These are phyloP conservation scores for Flaveria robusta DNA, from an alignment of 129 eudicot genomes.

Conservation along the genomic window DNA sequence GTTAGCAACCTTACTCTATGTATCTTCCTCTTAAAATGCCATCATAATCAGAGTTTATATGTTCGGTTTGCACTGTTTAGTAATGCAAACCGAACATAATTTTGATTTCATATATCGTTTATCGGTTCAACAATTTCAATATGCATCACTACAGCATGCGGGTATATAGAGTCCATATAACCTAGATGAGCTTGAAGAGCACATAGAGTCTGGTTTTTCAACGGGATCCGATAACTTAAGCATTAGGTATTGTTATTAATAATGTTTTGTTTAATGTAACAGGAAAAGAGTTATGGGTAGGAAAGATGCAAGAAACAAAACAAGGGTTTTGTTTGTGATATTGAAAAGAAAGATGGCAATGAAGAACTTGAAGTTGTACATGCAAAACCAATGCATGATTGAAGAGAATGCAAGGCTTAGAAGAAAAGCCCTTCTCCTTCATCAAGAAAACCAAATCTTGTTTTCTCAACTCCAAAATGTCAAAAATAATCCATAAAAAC, in stretches of 20 bases:
- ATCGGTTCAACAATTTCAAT: background rate
- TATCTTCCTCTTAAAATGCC: background rate
- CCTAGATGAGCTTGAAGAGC: background rate
- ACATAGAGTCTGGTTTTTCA: background rate
- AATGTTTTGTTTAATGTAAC: conserved; percentile 24
- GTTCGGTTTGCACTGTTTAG: conserved; percentile 2
- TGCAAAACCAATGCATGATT: conserved; percentile 60
- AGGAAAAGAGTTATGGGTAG: conserved; percentile 32
- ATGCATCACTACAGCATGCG: background rate
- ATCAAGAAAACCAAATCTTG: conserved; percentile 60
- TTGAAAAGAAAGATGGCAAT: conserved; percentile 49
- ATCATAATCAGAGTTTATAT: background rate
- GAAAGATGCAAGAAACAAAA: conserved; percentile 24
- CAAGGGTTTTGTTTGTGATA: conserved; percentile 34
- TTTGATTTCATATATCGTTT: background rate
- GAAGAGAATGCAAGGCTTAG: conserved; percentile 66
- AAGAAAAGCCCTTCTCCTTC: conserved; percentile 53
- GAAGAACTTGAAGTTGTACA: conserved; percentile 60
- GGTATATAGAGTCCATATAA: background rate
- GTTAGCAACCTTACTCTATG: conserved; percentile 25
- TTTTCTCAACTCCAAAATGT: conserved; percentile 46
- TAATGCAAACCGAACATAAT: conserved; percentile 1
- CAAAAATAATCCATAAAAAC: conserved; percentile 15
- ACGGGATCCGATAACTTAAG: background rate
- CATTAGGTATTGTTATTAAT: background rate